Evolutionary conservation across 1,284 basidiomycete species (phyloP).

Genomic region (Taiwanofungus camphoratus): DNA sequence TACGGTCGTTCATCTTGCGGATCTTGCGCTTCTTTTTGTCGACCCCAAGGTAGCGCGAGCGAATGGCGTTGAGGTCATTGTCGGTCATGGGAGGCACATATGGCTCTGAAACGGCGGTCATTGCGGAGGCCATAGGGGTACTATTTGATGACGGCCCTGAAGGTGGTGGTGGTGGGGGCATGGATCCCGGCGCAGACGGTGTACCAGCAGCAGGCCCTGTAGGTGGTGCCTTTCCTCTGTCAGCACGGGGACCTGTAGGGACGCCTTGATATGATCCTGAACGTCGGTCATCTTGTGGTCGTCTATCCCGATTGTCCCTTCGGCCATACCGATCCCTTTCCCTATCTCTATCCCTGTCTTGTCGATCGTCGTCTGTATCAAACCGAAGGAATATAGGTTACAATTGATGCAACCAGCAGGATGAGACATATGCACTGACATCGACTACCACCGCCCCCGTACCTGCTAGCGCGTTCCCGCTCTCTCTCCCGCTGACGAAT

Average conservation of each 20-base stretch:
- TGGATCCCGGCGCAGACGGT: conserved; percentile 30
- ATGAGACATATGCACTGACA: conserved; percentile 34
- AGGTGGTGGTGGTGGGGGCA: conserved; percentile 44
- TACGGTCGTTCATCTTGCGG: conserved; percentile 90
- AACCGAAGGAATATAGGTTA: conserved; percentile 13
- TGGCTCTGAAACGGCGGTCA: conserved; percentile 34
- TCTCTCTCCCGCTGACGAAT: conserved; percentile 44
- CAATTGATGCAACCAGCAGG: conserved; percentile 10
- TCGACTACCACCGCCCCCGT: conserved; percentile 36
- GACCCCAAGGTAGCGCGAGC: conserved; percentile 86
- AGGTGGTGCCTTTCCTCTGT: conserved; percentile 44
- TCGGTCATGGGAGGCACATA: conserved; percentile 72
- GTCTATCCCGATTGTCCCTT: conserved; percentile 25
- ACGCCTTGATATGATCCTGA: conserved; percentile 43
- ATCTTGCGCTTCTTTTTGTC: conserved; percentile 91
- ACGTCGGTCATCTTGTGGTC: conserved; percentile 25
- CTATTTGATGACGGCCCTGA: conserved; percentile 13
- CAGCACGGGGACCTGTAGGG: conserved; percentile 81
- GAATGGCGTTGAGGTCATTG: conserved; percentile 70
- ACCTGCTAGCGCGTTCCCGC: conserved; percentile 31
- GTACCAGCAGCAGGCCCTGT: conserved; percentile 27
- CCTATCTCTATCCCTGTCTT: conserved; percentile 44
- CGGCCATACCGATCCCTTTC: conserved; percentile 27
- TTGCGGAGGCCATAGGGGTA: conserved; percentile 13
- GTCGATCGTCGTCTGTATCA: conserved; percentile 53